Evolutionary conservation across 495 filamentous ascomycete genomes (phyloP).

Genomic region (Filosporella fistucella): DNA sequence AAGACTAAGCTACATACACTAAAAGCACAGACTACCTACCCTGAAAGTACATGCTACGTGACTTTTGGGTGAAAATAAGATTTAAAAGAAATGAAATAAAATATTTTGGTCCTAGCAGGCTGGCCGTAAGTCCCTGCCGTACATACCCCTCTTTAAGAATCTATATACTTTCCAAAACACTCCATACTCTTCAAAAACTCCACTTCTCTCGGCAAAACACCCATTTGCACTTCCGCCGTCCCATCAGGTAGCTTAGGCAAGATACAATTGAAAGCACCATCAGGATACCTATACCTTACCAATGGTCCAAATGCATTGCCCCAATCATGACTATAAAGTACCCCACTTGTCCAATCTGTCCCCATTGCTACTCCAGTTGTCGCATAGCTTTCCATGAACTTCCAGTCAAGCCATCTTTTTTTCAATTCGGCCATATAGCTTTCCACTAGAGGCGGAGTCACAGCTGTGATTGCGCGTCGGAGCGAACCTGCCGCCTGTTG

Average conservation of each 20-base stretch:
- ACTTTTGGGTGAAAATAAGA: no score
- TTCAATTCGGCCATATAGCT: slow-evolving; percentile 1
- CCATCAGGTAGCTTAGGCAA: slow-evolving; percentile 12
- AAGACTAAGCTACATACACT: no score
- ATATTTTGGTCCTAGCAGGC: no score
- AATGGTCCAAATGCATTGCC: slow-evolving; percentile 6
- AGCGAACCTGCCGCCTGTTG: background rate
- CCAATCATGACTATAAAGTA: slow-evolving; percentile 9
- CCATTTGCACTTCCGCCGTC: slow-evolving; percentile 4
- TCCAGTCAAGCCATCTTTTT: slow-evolving; percentile 6
- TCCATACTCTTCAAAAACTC: background rate
- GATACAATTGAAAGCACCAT: background rate
- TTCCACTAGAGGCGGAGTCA: background rate
- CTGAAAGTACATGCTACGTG: no score
- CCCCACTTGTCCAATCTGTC: slow-evolving; percentile 9
- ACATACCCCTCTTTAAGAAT: no score
- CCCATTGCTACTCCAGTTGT: slow-evolving; percentile 10
- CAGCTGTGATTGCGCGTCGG: slow-evolving; percentile 4
- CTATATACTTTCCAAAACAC: slow-evolving; percentile 10
- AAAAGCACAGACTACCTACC: no score
- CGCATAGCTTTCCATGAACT: background rate
- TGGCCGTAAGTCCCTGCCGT: no score
- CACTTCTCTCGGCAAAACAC: slow-evolving; percentile 1
- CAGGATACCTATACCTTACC: slow-evolving; percentile 8
- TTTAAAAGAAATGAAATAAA: no score